Evolutionary conservation across 805 yeast genomes (phyloP).

Genomic region (Saccharomyces paradoxus): DNA sequence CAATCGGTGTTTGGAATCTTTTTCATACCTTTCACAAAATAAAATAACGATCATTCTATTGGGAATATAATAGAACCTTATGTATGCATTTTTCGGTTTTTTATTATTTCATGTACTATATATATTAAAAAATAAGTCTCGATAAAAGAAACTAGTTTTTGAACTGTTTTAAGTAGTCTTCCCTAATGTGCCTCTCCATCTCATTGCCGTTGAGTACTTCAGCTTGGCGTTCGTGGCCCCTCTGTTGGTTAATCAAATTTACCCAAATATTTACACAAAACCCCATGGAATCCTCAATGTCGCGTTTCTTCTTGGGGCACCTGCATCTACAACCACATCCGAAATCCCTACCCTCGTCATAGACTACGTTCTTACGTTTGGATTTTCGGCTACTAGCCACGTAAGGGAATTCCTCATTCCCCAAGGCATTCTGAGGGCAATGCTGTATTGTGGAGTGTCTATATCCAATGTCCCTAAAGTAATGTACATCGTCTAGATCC

Average conservation of each 20-base stretch:
- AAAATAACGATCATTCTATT: not conserved
- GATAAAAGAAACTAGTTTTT: not conserved
- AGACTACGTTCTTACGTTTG: constrained; percentile 20
- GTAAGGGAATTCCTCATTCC: constrained; percentile 42
- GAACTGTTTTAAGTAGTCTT: constrained; percentile 1
- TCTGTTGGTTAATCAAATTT: constrained; percentile 13
- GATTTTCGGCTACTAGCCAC: constrained; percentile 21
- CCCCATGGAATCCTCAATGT: constrained; percentile 48
- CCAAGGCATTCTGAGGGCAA: constrained; percentile 57
- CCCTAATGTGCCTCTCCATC: constrained; percentile 1
- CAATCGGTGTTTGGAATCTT: no score
- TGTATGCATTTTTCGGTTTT: not conserved
- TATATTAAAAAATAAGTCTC: not conserved
- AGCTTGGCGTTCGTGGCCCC: not conserved
- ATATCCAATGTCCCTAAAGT: constrained; percentile 89
- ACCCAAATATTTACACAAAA: constrained; percentile 50
- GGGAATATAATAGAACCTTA: not conserved
- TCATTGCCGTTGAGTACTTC: constrained; percentile 3
- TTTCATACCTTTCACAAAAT: not conserved
- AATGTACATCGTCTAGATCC: constrained; percentile 65
- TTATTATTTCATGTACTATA: not conserved
- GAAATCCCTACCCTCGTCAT: constrained; percentile 31
- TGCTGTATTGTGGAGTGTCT: constrained; percentile 72
- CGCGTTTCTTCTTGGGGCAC: constrained; percentile 53
- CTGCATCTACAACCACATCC: constrained; percentile 83